Base-by-base conservation (phyloP, 2,329 filamentous ascomycete species). In the Colletotrichum brevisporum region DNA sequence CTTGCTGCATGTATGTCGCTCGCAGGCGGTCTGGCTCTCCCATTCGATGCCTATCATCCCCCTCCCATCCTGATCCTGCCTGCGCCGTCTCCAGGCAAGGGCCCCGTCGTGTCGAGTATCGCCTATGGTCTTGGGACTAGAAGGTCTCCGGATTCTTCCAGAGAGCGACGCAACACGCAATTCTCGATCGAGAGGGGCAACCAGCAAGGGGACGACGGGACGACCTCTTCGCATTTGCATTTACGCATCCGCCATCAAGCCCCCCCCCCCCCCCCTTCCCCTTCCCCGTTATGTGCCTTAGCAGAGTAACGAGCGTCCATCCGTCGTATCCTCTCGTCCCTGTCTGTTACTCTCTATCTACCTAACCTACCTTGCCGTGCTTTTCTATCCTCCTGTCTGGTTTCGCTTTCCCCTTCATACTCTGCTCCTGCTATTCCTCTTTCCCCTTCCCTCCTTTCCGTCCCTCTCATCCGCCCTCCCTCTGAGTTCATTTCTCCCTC, bases 311-410 rank as follows among this genome's bases (percentile, higher is more conserved):
- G 9, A 48, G 50, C 36, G 50, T 53, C 45, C 43, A 39, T 70
- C 24, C 57, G 51, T 31, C 31, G 10, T 66, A 31, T 62, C 57
- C 26, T 31, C 43, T 21, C 63, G 27, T 31, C 27, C 43, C 26
- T 67, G 26, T 27, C 26, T 67, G 18, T 59, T 63, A 21, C 53
- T 36, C 62, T 52, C 52, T 53, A 47, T 31, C 26, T 56, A 31
- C 27, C 27, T 31, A 31, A 31, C 27, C 27, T 31, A 31, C 6
- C 27, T 31, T 8, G 9, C 6, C 27, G 27, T 31, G 12, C 50
- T 50, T 45, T 50, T 71, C 13, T 21, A 58, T 57, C 43, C 47
- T 67, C n/a, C 51, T 71, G 55, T 31, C 27, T 9, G 47, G 53
- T 45, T 47, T 31, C 39, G 51, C 13, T 48, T 31, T 26, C 52